A percentile compares a stretch with the other conserved stretches of the same genome.
Conservation (phyloP, 805 yeast genomes). For the Wickerhamomyces alni region DNA sequence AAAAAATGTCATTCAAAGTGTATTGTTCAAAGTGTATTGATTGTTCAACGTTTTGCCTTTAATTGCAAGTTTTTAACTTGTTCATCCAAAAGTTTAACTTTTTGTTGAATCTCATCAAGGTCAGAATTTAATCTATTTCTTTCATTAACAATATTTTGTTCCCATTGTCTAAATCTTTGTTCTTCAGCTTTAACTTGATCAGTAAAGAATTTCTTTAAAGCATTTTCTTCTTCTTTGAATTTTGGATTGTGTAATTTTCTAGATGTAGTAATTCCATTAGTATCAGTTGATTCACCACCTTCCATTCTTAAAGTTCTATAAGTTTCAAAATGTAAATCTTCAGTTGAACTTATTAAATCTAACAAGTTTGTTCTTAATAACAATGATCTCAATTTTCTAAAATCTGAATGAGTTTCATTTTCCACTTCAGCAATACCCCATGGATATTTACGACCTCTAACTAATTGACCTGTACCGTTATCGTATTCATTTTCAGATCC, state of each 20-base stretch:
- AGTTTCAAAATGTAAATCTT: conserved; percentile 75
- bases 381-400: conserved; percentile 72
- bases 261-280: conserved; percentile 35
- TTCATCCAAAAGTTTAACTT: conserved; percentile 68
- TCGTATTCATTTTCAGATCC: conserved; percentile 72
- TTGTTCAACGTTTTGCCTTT: conserved; percentile 35
- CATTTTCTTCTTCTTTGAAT: conserved; percentile 94
- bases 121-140: conserved; percentile 92
- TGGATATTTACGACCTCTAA: conserved; percentile 80
- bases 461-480: conserved; percentile 53
- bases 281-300: conserved; percentile 30
- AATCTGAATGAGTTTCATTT: conserved; percentile 81
- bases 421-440: conserved; percentile 91
- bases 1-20: no score
- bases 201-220: conserved; percentile 88
- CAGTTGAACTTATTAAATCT: conserved; percentile 73
- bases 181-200: conserved; percentile 97
- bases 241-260: conserved; percentile 74
- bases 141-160: conserved; percentile 90
- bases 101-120: conserved; percentile 79
- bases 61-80: conserved; percentile 60
- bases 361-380: conserved; percentile 78
- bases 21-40: neutral
- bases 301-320: conserved; percentile 71
- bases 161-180: conserved; percentile 98